Evolutionary conservation across 2,329 filamentous ascomycete genomes (phyloP).

Genomic region (Claviceps quebecensis): DNA sequence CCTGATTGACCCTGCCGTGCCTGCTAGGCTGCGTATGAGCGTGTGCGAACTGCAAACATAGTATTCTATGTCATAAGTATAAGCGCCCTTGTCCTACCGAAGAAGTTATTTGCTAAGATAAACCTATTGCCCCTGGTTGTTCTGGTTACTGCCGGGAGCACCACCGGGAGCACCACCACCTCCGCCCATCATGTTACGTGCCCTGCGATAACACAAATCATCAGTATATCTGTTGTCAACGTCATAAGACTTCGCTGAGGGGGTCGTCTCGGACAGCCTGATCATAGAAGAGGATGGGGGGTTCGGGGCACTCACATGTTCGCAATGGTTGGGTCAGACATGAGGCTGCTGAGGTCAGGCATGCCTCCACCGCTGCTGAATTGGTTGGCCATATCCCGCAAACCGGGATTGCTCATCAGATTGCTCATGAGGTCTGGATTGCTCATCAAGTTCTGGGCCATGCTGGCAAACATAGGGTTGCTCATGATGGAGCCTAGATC

Average conservation of each 20-base stretch:
- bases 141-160: conserved; percentile 11
- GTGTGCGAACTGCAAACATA: too few relatives aligned
- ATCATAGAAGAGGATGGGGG: too few relatives aligned
- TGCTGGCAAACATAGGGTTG: conserved; percentile 96
- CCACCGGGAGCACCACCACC: conserved; percentile 15
- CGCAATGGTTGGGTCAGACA: conserved; percentile 84
- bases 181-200: conserved; percentile 33
- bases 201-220: conserved; percentile 17
- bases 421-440: conserved; percentile 88
- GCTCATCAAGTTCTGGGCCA: conserved; percentile 95
- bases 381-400: conserved; percentile 74
- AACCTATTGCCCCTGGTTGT: conserved; percentile 1
- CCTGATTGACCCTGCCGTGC: too few relatives aligned
- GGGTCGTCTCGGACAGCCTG: too few relatives aligned
- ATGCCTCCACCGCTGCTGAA: conserved; percentile 70
- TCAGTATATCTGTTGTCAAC: neutral
- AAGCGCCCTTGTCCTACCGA: too few relatives aligned
- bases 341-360: conserved; percentile 73
- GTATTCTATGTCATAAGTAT: too few relatives aligned
- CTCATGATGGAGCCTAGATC: conserved; percentile 80
- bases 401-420: conserved; percentile 83
- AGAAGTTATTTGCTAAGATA: too few relatives aligned
- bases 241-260: too few relatives aligned
- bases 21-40: too few relatives aligned
- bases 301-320: conserved; percentile 62